Evolutionary conservation across 2,329 filamentous ascomycete genomes (phyloP), one percentile per base, ranked within the genome.

Genomic region (Waltergamsia citrina): DNA sequence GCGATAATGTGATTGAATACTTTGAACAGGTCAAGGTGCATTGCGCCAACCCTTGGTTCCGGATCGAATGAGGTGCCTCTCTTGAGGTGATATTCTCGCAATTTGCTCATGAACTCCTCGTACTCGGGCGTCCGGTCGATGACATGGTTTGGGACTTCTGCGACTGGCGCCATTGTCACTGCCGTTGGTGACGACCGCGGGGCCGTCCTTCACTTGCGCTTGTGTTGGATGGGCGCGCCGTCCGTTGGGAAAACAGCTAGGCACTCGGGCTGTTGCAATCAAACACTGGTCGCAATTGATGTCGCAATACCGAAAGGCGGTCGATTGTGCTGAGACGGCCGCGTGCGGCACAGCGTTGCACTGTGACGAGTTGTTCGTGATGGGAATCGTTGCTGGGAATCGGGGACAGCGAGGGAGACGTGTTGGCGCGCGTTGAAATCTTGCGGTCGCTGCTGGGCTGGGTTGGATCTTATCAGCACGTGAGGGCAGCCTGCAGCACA

Each of bases 21-120:
- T 49, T 82, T 81, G 51, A 79, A 65, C 19, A 94, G 67, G 50
- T 94, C 83, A 40, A 94, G 71, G 43, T 81, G 78, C 39, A 78
- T 78, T 44, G 73, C 71, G 40, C 84, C 85, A 46, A 93, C 77
- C 60, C 85, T 87, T 33, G 86, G 86, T 53, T 88, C 81, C 20
- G 79, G 69, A 40, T 93, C 86, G 45, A 94, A 77, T 37, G 68
- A 62, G 7, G 85, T 93, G 35, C 85, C 85, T 60, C 86, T 75
- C 56, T 85, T 76, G 47, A 79, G 69, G 57, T 93, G 85, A 52
- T 85, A 93, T 30, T 68, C 74, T 33, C 67, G 71, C 37, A 93
- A 63, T 49, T 80, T 77, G 45, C 72, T 66, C 51, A 93, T 82
- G 55, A 94, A 93, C 28, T 83, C 77, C 36, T 81, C 73, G 58